Evolutionary conservation across 179 eudicot species (phyloP).

Genomic region (Camellia oleifera): DNA sequence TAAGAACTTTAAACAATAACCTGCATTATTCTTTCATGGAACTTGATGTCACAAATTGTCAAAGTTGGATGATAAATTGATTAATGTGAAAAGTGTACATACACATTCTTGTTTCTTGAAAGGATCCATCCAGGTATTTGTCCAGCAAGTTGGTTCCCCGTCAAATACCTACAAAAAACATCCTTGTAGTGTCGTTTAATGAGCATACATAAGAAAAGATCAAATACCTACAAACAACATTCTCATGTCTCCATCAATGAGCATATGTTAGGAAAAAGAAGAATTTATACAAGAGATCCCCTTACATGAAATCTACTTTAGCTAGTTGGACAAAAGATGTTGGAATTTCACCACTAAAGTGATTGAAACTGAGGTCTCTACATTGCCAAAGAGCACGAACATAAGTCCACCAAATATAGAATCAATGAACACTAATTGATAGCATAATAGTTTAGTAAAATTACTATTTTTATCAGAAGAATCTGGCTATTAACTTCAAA

Average conservation of each 20-base stretch:
- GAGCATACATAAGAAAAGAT: neutral
- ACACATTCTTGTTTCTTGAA: slow-evolving; percentile 39
- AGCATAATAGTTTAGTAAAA: neutral
- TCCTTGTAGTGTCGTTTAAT: neutral
- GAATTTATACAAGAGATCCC: slow-evolving; percentile 7
- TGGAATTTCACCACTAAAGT: slow-evolving; percentile 46
- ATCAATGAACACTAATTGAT: neutral
- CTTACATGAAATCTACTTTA: slow-evolving; percentile 45
- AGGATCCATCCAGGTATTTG: slow-evolving; percentile 39
- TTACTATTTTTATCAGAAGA: neutral
- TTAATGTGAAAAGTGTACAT: slow-evolving; percentile 7
- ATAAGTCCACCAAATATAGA: slow-evolving; percentile 2
- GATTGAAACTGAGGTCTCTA: slow-evolving; percentile 60
- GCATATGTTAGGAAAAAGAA: neutral
- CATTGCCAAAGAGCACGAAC: slow-evolving; percentile 8
- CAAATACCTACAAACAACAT: neutral
- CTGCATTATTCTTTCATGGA: neutral
- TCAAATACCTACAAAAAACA: slow-evolving; percentile 37
- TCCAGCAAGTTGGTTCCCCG: slow-evolving; percentile 45
- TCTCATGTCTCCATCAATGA: neutral
- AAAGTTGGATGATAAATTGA: neutral
- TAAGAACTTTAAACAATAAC: neutral
- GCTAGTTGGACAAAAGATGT: slow-evolving; percentile 27
- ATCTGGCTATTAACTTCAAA: neutral
- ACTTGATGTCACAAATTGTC: neutral